Percentiles rank a stretch among this genome's conserved stretches.
These are phyloP conservation scores for Pseudopyrenochaeta lycopersici DNA, from an alignment of 2,329 filamentous ascomycete species.

Conservation along the genomic window DNA sequence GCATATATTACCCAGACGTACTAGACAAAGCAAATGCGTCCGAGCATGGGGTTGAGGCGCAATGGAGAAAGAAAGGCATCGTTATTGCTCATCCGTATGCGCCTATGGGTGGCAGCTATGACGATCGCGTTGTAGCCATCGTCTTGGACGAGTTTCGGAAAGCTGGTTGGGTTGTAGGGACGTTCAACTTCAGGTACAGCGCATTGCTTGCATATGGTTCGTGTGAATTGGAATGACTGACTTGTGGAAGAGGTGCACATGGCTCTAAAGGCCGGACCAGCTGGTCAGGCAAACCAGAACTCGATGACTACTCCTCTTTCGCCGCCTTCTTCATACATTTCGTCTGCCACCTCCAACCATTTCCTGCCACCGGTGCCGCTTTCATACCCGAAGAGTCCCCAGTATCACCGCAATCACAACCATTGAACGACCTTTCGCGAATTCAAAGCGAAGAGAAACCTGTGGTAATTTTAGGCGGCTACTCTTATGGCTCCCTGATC, in stretches of 20 bases:
- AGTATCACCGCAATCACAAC: constrained; percentile 3
- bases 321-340: constrained; percentile 83
- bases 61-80: constrained; percentile 60
- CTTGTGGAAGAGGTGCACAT: constrained; percentile 73
- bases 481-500: constrained; percentile 90
- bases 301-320: constrained; percentile 82
- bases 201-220: background rate
- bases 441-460: constrained; percentile 13
- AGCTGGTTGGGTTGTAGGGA: constrained; percentile 78
- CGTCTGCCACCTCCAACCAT: constrained; percentile 63
- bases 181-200: constrained; percentile 87
- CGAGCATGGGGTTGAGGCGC: background rate
- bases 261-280: constrained; percentile 80
- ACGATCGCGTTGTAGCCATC: constrained; percentile 80
- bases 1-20: constrained; percentile 72
- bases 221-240: background rate
- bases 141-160: constrained; percentile 71
- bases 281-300: constrained; percentile 85
- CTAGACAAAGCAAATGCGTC: constrained; percentile 23
- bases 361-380: constrained; percentile 19
- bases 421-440: background rate
- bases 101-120: constrained; percentile 82
- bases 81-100: constrained; percentile 92
- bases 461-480: constrained; percentile 74
- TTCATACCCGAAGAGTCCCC: constrained; percentile 27